Conservation (phyloP, 2,329 filamentous ascomycete species). For the Trichoderma asperellum region DNA sequence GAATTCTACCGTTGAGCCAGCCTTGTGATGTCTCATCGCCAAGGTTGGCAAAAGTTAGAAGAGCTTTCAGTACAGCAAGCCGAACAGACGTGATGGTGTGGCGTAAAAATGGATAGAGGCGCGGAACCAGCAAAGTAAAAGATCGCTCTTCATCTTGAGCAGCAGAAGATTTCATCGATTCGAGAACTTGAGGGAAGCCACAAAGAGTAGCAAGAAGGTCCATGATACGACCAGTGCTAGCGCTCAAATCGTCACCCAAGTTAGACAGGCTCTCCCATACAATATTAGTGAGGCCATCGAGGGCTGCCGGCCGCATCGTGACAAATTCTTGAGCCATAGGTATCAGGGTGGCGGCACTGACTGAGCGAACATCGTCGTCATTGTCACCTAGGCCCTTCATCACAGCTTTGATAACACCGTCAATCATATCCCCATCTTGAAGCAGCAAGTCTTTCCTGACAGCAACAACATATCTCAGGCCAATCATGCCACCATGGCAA, state of each 20-base stretch:
- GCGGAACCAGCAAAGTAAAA: conserved; percentile 88
- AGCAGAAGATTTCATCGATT: conserved; percentile 91
- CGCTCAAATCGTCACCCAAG: conserved; percentile 94
- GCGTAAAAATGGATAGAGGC: conserved; percentile 92
- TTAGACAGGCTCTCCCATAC: conserved; percentile 98
- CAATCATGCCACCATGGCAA: conserved; percentile 97
- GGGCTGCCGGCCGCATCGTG: conserved; percentile 73
- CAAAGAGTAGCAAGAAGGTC: conserved; percentile 94
- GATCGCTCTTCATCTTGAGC: conserved; percentile 82
- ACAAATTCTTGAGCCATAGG: conserved; percentile 97
- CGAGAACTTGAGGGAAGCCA: conserved; percentile 87
- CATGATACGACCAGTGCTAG: conserved; percentile 98
- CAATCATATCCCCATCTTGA: conserved; percentile 81
- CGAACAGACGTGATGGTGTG: conserved; percentile 97
- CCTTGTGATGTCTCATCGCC: conserved; percentile 78
- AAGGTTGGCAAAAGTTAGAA: conserved; percentile 90
- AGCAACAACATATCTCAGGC: conserved; percentile 90
- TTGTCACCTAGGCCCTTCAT: conserved; percentile 91
- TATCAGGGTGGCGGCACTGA: conserved; percentile 95
- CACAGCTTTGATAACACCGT: conserved; percentile 87
- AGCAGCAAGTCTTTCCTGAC: conserved; percentile 91
- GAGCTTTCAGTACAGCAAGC: conserved; percentile 86
- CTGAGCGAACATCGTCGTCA: conserved; percentile 94
- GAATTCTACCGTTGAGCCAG: conserved; percentile 88
- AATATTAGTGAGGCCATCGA: conserved; percentile 85